A percentile compares a stretch with the other conserved stretches of the same genome.
phyloP scores from a whole-genome alignment of 768 basidiomycete species.

The Candolleomyces aberdarensis region DNA sequence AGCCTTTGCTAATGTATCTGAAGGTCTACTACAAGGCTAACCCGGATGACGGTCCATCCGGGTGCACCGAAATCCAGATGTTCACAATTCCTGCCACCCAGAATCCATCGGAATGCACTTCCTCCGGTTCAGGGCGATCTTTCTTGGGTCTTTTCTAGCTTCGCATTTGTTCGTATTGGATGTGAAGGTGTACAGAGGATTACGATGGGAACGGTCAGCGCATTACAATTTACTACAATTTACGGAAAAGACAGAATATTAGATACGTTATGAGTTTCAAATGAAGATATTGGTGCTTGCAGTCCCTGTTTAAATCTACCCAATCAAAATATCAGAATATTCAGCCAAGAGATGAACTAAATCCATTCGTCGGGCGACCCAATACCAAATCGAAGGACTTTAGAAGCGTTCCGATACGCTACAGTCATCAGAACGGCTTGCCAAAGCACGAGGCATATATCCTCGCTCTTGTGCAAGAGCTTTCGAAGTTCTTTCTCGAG shows the following conservation, averaged over 20 bases:
- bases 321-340: not conserved
- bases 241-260: no score
- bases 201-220: no score
- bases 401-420: not conserved
- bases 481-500: not conserved
- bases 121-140: no score
- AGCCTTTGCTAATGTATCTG: not conserved
- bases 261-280: no score
- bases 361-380: not conserved
- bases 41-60: conserved; percentile 13
- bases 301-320: not conserved
- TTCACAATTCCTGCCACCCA: conserved; percentile 18
- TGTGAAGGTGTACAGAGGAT: no score
- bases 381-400: not conserved
- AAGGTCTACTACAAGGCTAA: conserved; percentile 24
- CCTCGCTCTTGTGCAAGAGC: not conserved
- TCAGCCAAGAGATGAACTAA: not conserved
- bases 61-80: conserved; percentile 16
- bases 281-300: no score
- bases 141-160: no score
- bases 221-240: no score
- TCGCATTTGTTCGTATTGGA: no score
- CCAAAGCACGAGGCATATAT: not conserved
- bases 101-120: not conserved
- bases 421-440: not conserved